Base-by-base conservation (phyloP, 2,329 filamentous ascomycete genomes). In the Nigrospora sphaerica region DNA sequence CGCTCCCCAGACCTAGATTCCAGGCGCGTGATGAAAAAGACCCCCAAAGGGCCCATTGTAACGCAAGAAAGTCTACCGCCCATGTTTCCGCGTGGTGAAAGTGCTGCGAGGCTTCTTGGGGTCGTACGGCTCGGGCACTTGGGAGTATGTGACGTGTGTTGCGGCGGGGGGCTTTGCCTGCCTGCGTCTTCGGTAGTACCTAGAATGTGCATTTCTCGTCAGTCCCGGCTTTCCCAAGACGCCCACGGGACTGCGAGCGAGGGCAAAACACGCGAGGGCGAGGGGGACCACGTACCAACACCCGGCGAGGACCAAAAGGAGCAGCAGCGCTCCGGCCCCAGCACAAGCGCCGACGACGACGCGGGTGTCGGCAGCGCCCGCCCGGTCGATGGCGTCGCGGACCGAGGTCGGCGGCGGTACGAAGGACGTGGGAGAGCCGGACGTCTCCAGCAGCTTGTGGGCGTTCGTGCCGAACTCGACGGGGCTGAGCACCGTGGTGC, bases 361-460 rank as follows among this genome's bases (percentile, higher is more conserved):
- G 28, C 35, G 34, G 12, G 32, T 45, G 28, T 45, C 43, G 16
- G 32, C 34, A n/a, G 28, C 43, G 2, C 32, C 7, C 2, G 32
- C 35, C 23, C 23, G 12, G 10, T 45, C 43, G 14, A 17, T 33
- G 13, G 33, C 10, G 53, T 47, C 7, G 52, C 38, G 3, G 66
- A 60, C 14, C 67, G 59, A 1, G 63, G 42, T 44, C 3, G 42
- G 42, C 1, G 12, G 60, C 4, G 71, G 65, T 6, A 65, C 58
- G 42, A 68, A 77, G 1, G 72, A 70, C 4, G 56, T 55, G 0
- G 75, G 75, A n/a, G 49, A 59, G 2, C 75, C 75, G 0, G 65
- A 67, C 3, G 66, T 70, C 4, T 66, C 57, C 2, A 53, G 54
- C 10, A 77, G 54, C 2, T 42, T 49, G 34, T 66, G 58, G 2